phyloP scores from a whole-genome alignment of 768 basidiomycete species.

The Serendipita sp. region DNA sequence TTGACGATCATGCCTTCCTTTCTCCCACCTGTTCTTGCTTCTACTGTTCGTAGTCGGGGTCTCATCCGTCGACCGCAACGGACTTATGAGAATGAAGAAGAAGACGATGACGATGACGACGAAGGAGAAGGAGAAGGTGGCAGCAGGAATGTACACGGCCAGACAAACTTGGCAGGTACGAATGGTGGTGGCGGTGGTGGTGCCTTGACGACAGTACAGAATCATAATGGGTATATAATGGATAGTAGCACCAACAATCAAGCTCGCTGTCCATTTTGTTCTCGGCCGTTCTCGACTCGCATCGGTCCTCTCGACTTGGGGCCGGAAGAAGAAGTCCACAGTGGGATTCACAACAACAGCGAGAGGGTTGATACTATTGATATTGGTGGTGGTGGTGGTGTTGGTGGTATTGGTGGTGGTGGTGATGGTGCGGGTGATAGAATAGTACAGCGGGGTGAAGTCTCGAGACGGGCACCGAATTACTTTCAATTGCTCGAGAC shows the following conservation, averaged over 20 bases:
- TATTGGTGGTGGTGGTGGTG: too few relatives aligned
- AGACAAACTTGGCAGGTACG: too few relatives aligned
- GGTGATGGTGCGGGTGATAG: background rate
- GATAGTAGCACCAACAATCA: too few relatives aligned
- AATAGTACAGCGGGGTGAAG: too few relatives aligned
- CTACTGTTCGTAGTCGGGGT: too few relatives aligned
- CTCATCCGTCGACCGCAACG: background rate
- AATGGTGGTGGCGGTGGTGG: too few relatives aligned
- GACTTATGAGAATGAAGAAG: conserved; percentile 12
- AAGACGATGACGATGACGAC: conserved; percentile 15
- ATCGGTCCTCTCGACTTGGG: conserved; percentile 19
- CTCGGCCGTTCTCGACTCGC: background rate
- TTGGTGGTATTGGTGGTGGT: too few relatives aligned
- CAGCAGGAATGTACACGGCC: too few relatives aligned
- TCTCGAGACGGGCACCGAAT: conserved; percentile 38
- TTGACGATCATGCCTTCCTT: conserved; percentile 37
- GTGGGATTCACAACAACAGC: background rate
- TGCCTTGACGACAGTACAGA: too few relatives aligned
- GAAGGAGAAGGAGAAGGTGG: background rate
- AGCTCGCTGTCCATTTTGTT: background rate
- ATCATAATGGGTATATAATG: too few relatives aligned
- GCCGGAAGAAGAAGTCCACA: conserved; percentile 21
- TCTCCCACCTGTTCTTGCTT: conserved; percentile 1
- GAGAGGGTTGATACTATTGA: too few relatives aligned
- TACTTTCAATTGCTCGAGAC: conserved; percentile 69